Evolutionary conservation across 1,284 basidiomycete genomes (phyloP), one percentile per base, ranked within the genome.

Genomic region (Athelia psychrophila): DNA sequence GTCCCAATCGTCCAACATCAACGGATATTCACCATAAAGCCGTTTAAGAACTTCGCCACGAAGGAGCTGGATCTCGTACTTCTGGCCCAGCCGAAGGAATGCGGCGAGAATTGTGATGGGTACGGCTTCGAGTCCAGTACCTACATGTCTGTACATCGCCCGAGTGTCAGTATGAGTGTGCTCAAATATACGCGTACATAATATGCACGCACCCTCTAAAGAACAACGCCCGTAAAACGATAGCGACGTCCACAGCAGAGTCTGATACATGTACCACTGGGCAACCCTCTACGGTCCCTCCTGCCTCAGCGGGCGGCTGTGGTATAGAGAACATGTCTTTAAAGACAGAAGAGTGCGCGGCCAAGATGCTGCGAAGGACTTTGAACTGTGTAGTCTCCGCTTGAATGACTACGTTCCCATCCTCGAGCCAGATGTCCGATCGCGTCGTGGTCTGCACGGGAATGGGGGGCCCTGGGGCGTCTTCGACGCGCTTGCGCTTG

Each of bases 191-290:
- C n/a, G n/a, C n/a, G n/a, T 38, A 42, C 44, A 48, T 66, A 63
- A 44, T 66, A 27, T 0, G 64, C 61, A 32, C 56, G 57, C 47
- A 63, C 66, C 58, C 24, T 66, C 64, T 53, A 61, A 60, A n/a
- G n/a, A n/a, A 66, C 53, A 27, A n/a, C n/a, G n/a, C n/a, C n/a
- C n/a, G n/a, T n/a, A 42, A 23, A 10, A 42, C 38, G n/a, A 19
- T 18, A 10, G n/a, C 10, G 8, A 42, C 38, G n/a, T 42, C 38
- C 5, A 10, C 18, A 5, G 38, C 38, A 23, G 38, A 6, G 22
- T 42, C 38, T 42, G 38, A 8, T 16, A 42, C 6, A 42, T 42
- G 38, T 6, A 42, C 38, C 18, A 58, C 13, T 6, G 57, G 56
- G 47, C 56, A 60, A 18, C 55, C 58, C 0, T 62, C 60, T 16